Evolutionary conservation across 2,329 filamentous ascomycete genomes (phyloP).

Genomic region (Talaromyces sp.): DNA sequence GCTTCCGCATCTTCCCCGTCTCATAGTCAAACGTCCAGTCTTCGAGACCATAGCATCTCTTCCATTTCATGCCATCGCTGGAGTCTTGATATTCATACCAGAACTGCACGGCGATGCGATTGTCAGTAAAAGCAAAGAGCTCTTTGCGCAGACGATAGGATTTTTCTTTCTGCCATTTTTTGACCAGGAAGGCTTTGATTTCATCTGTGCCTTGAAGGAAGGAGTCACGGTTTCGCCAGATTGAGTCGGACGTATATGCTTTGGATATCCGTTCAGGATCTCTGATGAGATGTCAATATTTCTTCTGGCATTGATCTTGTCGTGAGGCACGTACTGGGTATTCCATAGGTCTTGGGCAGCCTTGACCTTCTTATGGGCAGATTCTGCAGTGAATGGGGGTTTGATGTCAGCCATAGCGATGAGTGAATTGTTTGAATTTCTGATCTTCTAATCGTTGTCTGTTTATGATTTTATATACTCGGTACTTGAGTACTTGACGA

Average conservation of each 20-base stretch:
- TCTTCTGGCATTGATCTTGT: not conserved
- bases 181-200: slow-evolving; percentile 62
- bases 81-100: slow-evolving; percentile 79
- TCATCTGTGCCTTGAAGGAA: slow-evolving; percentile 65
- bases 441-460: too few relatives aligned
- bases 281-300: slow-evolving; percentile 36
- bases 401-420: slow-evolving; percentile 33
- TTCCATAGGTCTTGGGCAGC: slow-evolving; percentile 82
- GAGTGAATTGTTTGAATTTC: not conserved
- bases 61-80: slow-evolving; percentile 63
- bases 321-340: slow-evolving; percentile 50
- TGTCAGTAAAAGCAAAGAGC: slow-evolving; percentile 68
- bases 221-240: slow-evolving; percentile 72
- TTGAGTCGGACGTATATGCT: slow-evolving; percentile 68
- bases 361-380: slow-evolving; percentile 72
- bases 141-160: slow-evolving; percentile 75
- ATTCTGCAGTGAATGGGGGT: slow-evolving; percentile 71
- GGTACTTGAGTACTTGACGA: not conserved
- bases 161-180: slow-evolving; percentile 69
- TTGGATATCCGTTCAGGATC: slow-evolving; percentile 61
- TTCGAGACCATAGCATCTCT: slow-evolving; percentile 73
- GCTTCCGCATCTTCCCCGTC: slow-evolving; percentile 42
- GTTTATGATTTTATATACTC: not conserved
- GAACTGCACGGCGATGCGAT: slow-evolving; percentile 83
- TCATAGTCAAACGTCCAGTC: slow-evolving; percentile 45